A percentile compares a stretch with the other conserved stretches of the same genome.
phyloP scores from a whole-genome alignment of 768 basidiomycete genomes.

The Suillus placidus region DNA sequence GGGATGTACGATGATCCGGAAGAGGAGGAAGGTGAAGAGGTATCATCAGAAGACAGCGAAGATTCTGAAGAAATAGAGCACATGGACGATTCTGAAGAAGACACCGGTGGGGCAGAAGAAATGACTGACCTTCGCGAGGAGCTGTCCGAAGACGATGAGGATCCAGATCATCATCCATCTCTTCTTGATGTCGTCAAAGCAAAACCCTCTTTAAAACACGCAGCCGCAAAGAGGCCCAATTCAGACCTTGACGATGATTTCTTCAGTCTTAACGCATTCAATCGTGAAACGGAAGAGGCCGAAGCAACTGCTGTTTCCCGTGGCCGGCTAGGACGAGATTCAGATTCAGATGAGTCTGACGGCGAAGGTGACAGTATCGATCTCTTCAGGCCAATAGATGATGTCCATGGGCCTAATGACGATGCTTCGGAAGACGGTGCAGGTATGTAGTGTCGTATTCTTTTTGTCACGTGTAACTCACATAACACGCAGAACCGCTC shows the following conservation, averaged over 20 bases:
- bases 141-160: conserved; percentile 40
- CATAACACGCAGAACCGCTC: conserved; percentile 50
- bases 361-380: conserved; percentile 56
- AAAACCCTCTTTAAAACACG: conserved; percentile 28
- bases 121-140: conserved; percentile 41
- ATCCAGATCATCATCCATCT: conserved; percentile 31
- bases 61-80: conserved; percentile 35
- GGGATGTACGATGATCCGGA: conserved; percentile 35
- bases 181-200: conserved; percentile 29
- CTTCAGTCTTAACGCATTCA: conserved; percentile 87
- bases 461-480: conserved; percentile 9
- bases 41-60: conserved; percentile 30
- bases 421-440: conserved; percentile 45
- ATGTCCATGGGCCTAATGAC: conserved; percentile 42
- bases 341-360: conserved; percentile 49
- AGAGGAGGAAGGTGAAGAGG: conserved; percentile 37
- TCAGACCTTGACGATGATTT: conserved; percentile 84
- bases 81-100: conserved; percentile 25
- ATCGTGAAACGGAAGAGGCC: conserved; percentile 77
- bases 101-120: conserved; percentile 29
- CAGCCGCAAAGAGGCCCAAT: conserved; percentile 24
- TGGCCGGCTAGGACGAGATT: conserved; percentile 58
- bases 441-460: conserved; percentile 38
- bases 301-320: conserved; percentile 65
- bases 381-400: conserved; percentile 65